These are phyloP conservation scores for Beauveria brongniartii DNA, from an alignment of 2,329 filamentous ascomycete species.

Conservation along the genomic window DNA sequence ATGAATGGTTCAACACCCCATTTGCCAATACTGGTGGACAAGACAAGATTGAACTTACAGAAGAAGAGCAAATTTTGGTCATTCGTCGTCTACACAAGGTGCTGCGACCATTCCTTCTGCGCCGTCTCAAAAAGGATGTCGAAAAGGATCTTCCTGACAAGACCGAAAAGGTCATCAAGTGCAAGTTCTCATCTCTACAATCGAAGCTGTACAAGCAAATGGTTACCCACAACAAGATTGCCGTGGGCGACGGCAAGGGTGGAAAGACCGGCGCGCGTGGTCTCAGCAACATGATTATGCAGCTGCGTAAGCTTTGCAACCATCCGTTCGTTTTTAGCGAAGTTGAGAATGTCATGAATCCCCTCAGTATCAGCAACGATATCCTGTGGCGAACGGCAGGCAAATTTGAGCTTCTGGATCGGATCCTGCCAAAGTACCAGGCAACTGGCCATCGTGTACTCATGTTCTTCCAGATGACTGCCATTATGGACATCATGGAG, in stretches of 20 bases:
- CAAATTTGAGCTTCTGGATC: conserved; percentile 93
- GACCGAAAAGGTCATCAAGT: conserved; percentile 98
- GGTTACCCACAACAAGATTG: conserved; percentile 88
- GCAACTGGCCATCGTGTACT: conserved; percentile 86
- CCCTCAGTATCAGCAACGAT: conserved; percentile 79
- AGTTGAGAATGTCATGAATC: conserved; percentile 98
- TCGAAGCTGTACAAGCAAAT: conserved; percentile 95
- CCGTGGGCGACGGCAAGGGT: conserved; percentile 90
- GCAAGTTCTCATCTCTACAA: conserved; percentile 92
- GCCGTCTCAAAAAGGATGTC: conserved; percentile 98
- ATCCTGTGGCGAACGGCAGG: conserved; percentile 90
- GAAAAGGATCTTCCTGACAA: conserved; percentile 98
- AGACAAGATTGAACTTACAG: conserved; percentile 96
- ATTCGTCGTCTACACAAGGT: conserved; percentile 99
- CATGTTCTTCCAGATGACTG: conserved; percentile 99
- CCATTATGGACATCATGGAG: conserved; percentile 99
- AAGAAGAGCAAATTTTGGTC: conserved; percentile 98
- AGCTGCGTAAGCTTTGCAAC: conserved; percentile 96
- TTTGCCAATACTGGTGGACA: conserved; percentile 97
- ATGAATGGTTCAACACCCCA: conserved; percentile 99
- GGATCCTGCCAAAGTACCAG: conserved; percentile 88
- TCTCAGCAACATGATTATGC: conserved; percentile 99
- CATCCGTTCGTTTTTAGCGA: conserved; percentile 98
- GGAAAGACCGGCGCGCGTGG: conserved; percentile 91
- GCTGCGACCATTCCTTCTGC: conserved; percentile 88